Base-by-base conservation (phyloP, 768 basidiomycete genomes). In the Suillus variegatus region DNA sequence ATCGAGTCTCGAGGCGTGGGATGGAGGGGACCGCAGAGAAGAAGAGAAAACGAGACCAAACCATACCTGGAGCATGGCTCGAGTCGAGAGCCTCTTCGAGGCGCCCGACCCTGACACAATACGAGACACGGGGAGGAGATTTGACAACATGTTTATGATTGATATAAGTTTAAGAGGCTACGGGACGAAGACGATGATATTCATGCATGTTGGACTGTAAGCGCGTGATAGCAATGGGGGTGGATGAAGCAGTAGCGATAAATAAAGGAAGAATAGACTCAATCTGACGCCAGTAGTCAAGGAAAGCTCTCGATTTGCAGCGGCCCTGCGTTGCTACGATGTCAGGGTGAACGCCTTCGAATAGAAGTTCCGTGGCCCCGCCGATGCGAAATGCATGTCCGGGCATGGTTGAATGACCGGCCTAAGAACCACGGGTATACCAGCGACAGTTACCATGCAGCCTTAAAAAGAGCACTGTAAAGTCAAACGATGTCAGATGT, bases 281-380 rank as follows among this genome's bases (percentile, higher is more conserved):
- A 22, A 74, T 69, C 0, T 60, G 46, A 9, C 73, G 28, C 28
- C 28, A 28, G 28, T 28, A 28, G 28, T 28, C 28, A 28, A 79
- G 61, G 38, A 80, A 79, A 0, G 43, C 46, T 0, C 73, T 60
- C 0, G 77, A 79, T 0, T 73, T 72, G 77, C 79, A 80, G 6
- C 74, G 67, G 0, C 77, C 78, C 16, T 69, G 66, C 4, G 65
- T 61, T 0, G 73, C 68, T 0, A 80, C 76, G 0, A 80, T 62
- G 14, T 77, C 74, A 0, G 77, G 77, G 1, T 69, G 66, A 10
- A 78, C 75, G 5, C 79, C 79, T 1, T 68, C 60, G 0, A 75
- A 65, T 1, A 80, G 73, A 1, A 79, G 69, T 47, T 74, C 69
- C 0, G 76, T 73, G 1, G 77, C 69, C 0, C 70, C 73, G 0